phyloP scores from a whole-genome alignment of 345 rosid genomes.

The Citrus inodora region DNA sequence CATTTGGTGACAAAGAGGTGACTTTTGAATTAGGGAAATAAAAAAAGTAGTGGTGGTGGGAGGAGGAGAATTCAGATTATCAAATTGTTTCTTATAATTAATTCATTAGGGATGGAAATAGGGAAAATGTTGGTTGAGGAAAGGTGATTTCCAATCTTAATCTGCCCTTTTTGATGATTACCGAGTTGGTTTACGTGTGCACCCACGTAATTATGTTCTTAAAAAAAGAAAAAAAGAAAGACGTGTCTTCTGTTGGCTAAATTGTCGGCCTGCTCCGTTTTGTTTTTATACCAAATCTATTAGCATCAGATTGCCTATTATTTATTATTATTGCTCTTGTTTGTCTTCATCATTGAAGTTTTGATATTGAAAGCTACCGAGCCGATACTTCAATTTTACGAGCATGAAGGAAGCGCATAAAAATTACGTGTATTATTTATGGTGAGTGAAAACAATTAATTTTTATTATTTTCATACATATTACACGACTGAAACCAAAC shows the following conservation, averaged over 20 bases:
- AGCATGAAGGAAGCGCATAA: not conserved
- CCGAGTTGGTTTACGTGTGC: conserved; percentile 49
- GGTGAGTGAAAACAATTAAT: accelerated
- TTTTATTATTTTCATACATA: too few relatives aligned
- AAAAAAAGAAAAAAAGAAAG: conserved; percentile 19
- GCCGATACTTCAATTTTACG: not conserved
- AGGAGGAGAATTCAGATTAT: not conserved
- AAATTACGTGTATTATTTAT: too few relatives aligned
- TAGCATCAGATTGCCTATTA: conserved; percentile 11
- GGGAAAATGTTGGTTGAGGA: not conserved
- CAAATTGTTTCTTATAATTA: not conserved
- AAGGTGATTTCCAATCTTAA: not conserved
- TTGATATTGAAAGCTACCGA: conserved; percentile 11
- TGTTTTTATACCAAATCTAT: conserved; percentile 1
- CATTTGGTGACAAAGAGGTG: not conserved
- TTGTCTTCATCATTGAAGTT: not conserved
- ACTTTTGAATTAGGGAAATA: not conserved
- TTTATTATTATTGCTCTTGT: not conserved
- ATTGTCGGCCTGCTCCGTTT: conserved; percentile 55
- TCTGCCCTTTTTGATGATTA: conserved; percentile 31
- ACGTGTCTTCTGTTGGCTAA: conserved; percentile 52
- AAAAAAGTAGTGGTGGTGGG: not conserved
- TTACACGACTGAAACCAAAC: too few relatives aligned
- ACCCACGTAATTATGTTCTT: conserved; percentile 36
- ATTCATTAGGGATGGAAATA: not conserved